phyloP scores from a whole-genome alignment of 192 early-diverging fungal species.

The Gonapodya sp. region DNA sequence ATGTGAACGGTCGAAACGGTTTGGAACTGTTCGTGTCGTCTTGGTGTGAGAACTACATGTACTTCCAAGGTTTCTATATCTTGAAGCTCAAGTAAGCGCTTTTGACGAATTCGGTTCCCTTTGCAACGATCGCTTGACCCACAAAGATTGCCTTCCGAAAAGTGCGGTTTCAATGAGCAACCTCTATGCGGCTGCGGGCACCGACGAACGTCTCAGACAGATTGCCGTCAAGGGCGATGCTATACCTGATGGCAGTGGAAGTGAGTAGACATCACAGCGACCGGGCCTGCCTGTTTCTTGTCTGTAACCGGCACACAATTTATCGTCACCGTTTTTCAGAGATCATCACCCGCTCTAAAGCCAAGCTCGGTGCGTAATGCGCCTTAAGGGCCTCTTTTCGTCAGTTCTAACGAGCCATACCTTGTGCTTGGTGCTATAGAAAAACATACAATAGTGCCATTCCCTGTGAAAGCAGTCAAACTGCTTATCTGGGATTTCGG shows the following conservation, averaged over 20 bases:
- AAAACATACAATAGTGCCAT: constrained; percentile 65
- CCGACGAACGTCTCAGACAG: constrained; percentile 51
- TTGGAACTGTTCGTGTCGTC: constrained; percentile 61
- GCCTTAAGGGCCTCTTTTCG: neutral
- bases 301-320: no score
- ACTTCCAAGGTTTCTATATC: constrained; percentile 72
- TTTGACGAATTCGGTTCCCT: neutral
- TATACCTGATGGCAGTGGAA: constrained; percentile 37
- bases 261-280: constrained; percentile 23
- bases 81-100: constrained; percentile 62
- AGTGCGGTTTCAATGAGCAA: constrained; percentile 70
- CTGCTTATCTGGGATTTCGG: constrained; percentile 72
- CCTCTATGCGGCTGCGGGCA: constrained; percentile 39
- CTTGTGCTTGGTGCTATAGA: no score
- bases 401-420: constrained; percentile 44
- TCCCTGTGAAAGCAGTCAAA: constrained; percentile 77
- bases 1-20: constrained; percentile 55
- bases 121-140: no score
- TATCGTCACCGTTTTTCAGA: constrained; percentile 17
- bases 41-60: constrained; percentile 78
- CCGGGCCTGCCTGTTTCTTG: no score
- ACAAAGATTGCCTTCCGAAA: neutral
- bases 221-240: constrained; percentile 71
- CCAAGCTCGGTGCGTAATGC: constrained; percentile 25
- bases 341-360: constrained; percentile 48